Percentiles rank a stretch among this genome's conserved stretches.
Evolutionary conservation across 2,329 filamentous ascomycete genomes (phyloP).

Genomic region (Paramyrothecium roridum): DNA sequence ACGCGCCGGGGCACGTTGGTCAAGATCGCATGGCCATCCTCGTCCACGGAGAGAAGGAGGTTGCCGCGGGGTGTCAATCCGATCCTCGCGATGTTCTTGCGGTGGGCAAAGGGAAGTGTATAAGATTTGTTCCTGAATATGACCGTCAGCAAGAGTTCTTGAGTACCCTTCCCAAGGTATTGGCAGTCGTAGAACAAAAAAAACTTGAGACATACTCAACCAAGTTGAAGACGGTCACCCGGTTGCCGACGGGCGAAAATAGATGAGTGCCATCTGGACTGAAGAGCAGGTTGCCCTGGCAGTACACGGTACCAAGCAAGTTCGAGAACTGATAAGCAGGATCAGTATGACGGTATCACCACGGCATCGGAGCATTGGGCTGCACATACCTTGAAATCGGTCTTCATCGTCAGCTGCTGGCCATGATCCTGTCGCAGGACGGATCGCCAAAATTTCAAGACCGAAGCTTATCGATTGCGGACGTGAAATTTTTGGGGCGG

Average conservation of each 20-base stretch:
- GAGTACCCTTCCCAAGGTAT: too few relatives aligned
- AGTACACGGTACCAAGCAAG: conserved; percentile 95
- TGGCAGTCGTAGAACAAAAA: not conserved
- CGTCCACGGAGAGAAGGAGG: conserved; percentile 87
- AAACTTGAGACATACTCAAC: conserved; percentile 66
- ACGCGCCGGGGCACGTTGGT: conserved; percentile 86
- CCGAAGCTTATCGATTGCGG: conserved; percentile 29
- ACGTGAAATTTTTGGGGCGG: conserved; percentile 20
- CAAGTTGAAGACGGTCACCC: conserved; percentile 92
- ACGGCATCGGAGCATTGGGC: not conserved
- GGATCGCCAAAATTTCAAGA: conserved; percentile 26
- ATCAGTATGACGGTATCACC: not conserved
- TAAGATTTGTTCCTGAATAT: conserved; percentile 73
- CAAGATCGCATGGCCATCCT: conserved; percentile 89
- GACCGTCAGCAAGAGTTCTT: not conserved
- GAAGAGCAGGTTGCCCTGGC: conserved; percentile 95
- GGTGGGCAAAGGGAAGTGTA: conserved; percentile 86
- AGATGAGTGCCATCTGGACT: conserved; percentile 94
- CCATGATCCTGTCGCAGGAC: conserved; percentile 26
- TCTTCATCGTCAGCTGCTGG: conserved; percentile 76
- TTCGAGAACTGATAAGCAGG: conserved; percentile 78
- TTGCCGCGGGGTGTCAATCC: conserved; percentile 89
- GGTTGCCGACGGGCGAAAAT: conserved; percentile 93
- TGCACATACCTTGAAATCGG: conserved; percentile 82
- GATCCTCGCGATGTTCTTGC: conserved; percentile 86